These are phyloP conservation scores for Raphanus raphanistrum DNA, from an alignment of 345 rosid species.

Conservation along the genomic window DNA sequence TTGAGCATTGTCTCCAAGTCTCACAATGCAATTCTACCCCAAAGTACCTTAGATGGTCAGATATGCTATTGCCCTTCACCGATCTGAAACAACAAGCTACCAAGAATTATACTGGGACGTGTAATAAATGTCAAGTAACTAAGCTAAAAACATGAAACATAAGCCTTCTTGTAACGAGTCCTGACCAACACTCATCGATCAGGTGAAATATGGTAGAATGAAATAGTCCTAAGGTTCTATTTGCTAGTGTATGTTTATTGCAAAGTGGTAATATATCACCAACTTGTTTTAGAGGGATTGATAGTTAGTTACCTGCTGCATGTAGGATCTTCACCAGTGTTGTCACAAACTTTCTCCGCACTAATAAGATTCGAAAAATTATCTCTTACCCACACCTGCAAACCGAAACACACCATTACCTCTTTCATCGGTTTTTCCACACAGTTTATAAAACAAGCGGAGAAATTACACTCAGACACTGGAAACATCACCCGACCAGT, in stretches of 20 bases:
- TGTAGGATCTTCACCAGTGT: conserved; percentile 72
- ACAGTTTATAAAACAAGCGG: background rate
- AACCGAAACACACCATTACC: conserved; percentile 13
- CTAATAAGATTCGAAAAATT: conserved; percentile 7
- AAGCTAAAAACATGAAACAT: background rate
- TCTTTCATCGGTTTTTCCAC: background rate
- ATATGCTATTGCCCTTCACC: conserved; percentile 67
- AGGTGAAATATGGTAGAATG: background rate
- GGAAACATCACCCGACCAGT: background rate
- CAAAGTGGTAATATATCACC: no score
- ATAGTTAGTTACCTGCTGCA: conserved; percentile 61
- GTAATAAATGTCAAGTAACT: background rate
- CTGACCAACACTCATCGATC: background rate
- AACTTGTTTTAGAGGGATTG: no score
- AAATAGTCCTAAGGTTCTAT: no score
- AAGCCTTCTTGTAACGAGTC: background rate
- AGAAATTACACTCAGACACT: background rate
- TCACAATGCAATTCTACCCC: conserved; percentile 63
- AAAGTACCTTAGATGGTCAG: conserved; percentile 71
- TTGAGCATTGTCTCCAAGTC: conserved; percentile 66
- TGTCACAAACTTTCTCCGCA: conserved; percentile 73
- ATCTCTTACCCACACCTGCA: conserved; percentile 38
- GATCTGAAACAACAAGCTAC: conserved; percentile 48
- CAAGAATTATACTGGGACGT: conserved; percentile 15
- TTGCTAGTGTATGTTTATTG: no score